These are phyloP conservation scores for Botrytis byssoidea DNA, from an alignment of 2,329 filamentous ascomycete genomes.

Conservation along the genomic window DNA sequence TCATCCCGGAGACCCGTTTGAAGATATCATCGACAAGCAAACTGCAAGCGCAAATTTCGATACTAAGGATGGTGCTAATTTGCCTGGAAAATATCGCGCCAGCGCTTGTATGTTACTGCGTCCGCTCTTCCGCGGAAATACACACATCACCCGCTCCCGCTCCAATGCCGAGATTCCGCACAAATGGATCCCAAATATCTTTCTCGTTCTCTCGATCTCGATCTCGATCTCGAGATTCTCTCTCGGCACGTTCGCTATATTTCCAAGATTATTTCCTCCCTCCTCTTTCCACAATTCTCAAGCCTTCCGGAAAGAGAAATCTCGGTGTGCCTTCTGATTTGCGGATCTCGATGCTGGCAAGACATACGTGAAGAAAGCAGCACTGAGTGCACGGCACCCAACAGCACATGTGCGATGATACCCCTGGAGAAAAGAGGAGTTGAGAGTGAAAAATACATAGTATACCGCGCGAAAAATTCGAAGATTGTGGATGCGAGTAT, in stretches of 20 bases:
- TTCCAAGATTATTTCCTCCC: not conserved
- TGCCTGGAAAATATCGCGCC: not conserved
- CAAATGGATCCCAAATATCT: not conserved
- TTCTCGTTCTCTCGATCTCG: not conserved
- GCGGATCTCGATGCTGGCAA: not conserved
- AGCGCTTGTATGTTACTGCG: not conserved
- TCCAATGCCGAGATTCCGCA: too few relatives aligned
- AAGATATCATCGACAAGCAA: not conserved
- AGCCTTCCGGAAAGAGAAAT: not conserved
- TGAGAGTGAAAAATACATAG: not conserved
- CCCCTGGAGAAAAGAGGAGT: not conserved
- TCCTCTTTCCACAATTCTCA: not conserved
- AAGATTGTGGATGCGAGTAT: not conserved
- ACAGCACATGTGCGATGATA: not conserved
- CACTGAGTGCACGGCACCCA: not conserved
- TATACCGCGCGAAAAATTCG: not conserved
- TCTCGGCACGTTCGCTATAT: not conserved
- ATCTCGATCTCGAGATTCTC: not conserved
- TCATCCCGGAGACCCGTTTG: not conserved
- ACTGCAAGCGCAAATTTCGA: not conserved
- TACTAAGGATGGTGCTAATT: not conserved
- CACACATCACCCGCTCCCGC: not conserved
- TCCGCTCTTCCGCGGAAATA: not conserved
- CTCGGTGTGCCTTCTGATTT: too few relatives aligned
- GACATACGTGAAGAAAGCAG: not conserved